Conservation (phyloP, 2,329 filamentous ascomycete genomes). For the Ophiostoma perfectum region DNA sequence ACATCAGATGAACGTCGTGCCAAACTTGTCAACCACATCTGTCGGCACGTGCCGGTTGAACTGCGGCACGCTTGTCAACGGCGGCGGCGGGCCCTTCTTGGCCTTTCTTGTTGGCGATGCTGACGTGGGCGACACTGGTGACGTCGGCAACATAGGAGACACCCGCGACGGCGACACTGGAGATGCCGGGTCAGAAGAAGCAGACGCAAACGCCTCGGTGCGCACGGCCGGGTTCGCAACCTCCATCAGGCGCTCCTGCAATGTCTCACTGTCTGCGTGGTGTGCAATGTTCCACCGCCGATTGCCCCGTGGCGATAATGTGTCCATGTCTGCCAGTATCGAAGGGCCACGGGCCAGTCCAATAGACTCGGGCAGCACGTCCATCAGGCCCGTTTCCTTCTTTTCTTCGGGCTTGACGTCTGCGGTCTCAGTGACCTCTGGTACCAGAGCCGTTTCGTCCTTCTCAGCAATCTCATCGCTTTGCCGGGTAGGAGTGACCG, state of each 20-base stretch:
- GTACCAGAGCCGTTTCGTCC: neutral
- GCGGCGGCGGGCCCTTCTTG: slow-evolving; percentile 12
- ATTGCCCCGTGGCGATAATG: slow-evolving; percentile 12
- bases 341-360: slow-evolving; percentile 35
- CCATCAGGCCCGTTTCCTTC: slow-evolving; percentile 3
- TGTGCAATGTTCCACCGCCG: slow-evolving; percentile 17
- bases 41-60: slow-evolving; percentile 27
- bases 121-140: neutral
- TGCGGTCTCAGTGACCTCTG: slow-evolving; percentile 1
- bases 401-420: slow-evolving; percentile 2
- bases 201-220: neutral
- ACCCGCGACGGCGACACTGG: slow-evolving; percentile 1
- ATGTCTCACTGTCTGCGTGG: slow-evolving; percentile 14
- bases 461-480: neutral
- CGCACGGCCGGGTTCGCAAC: neutral
- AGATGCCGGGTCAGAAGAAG: neutral
- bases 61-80: slow-evolving; percentile 13
- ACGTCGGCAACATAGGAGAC: neutral
- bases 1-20: slow-evolving; percentile 33
- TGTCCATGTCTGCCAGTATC: slow-evolving; percentile 26
- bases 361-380: slow-evolving; percentile 29
- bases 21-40: slow-evolving; percentile 33
- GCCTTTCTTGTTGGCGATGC: neutral
- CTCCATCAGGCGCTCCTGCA: slow-evolving; percentile 8
- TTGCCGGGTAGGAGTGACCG: neutral